Percentiles rank a stretch among this genome's conserved stretches.
phyloP scores from a whole-genome alignment of 495 filamentous ascomycete species.

The Trypethelium eluteriae region DNA sequence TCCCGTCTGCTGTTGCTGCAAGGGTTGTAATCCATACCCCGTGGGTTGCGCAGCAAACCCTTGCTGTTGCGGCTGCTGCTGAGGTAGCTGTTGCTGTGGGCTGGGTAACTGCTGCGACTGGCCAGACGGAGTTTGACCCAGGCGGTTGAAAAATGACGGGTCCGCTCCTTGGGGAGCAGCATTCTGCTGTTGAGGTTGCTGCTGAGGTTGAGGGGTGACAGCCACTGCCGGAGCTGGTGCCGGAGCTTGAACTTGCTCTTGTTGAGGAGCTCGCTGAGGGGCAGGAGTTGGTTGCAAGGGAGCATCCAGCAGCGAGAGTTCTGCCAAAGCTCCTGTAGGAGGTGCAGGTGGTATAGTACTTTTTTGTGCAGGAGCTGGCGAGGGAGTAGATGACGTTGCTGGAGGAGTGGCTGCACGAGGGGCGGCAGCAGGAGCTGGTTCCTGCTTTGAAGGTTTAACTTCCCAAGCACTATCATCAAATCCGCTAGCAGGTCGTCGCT shows the following conservation, averaged over 20 bases:
- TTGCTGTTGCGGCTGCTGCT: slow-evolving; percentile 8
- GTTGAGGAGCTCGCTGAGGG: not conserved
- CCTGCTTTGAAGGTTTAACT: slow-evolving; percentile 78
- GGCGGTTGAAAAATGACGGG: slow-evolving; percentile 45
- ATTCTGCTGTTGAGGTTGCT: slow-evolving; percentile 43
- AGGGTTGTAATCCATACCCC: slow-evolving; percentile 1
- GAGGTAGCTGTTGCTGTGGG: not conserved
- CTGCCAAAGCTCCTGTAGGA: slow-evolving; percentile 65
- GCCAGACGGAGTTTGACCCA: slow-evolving; percentile 38
- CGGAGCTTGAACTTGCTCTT: not conserved
- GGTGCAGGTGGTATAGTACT: slow-evolving; percentile 42
- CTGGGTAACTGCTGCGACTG: not conserved
- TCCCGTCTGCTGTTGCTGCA: slow-evolving; percentile 27
- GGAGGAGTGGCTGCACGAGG: slow-evolving; percentile 28
- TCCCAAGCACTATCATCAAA: slow-evolving; percentile 99
- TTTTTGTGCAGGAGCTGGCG: slow-evolving; percentile 35
- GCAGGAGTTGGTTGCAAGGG: slow-evolving; percentile 65
- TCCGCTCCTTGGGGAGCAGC: slow-evolving; percentile 41
- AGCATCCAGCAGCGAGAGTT: slow-evolving; percentile 66
- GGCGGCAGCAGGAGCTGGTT: slow-evolving; percentile 22
- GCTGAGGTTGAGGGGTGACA: slow-evolving; percentile 33
- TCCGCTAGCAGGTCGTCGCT: slow-evolving; percentile 38
- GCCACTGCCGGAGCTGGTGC: slow-evolving; percentile 40
- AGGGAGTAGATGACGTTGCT: slow-evolving; percentile 13
- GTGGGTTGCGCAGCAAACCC: slow-evolving; percentile 18